Conservation (phyloP, 2,329 filamentous ascomycete genomes). For the Coccinonectria pachysandricola region DNA sequence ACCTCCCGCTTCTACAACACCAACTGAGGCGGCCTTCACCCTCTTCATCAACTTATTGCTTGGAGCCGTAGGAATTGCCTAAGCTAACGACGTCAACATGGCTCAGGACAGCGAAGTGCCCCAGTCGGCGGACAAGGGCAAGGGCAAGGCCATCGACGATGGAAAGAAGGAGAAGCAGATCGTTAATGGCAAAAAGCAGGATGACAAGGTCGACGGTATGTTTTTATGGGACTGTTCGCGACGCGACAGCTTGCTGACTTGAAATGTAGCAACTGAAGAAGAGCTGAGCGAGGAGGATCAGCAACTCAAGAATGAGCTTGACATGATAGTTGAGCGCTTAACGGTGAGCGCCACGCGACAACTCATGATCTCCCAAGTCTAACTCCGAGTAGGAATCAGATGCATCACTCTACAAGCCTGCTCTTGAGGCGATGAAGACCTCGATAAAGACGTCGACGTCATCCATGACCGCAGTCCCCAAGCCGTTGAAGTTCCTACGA, state of each 20-base stretch:
- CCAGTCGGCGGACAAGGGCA: constrained; percentile 84
- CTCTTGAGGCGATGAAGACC: constrained; percentile 92
- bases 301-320: constrained; percentile 93
- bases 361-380: no score
- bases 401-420: constrained; percentile 77
- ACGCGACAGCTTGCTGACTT: constrained; percentile 13
- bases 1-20: constrained; percentile 6
- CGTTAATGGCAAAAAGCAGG: constrained; percentile 68
- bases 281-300: constrained; percentile 97
- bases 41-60: constrained; percentile 9
- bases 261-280: constrained; percentile 44
- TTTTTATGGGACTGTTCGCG: constrained; percentile 7
- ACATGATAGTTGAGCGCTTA: constrained; percentile 94
- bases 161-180: constrained; percentile 59
- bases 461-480: constrained; percentile 98
- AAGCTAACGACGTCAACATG: constrained; percentile 49
- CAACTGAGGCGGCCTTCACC: no score
- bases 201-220: constrained; percentile 47
- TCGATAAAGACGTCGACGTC: constrained; percentile 99
- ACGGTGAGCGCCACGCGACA: no score
- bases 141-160: constrained; percentile 76
- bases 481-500: constrained; percentile 94
- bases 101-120: constrained; percentile 86
- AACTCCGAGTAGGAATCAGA: constrained; percentile 72
- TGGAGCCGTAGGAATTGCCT: constrained; percentile 19